These are phyloP conservation scores for Hypoxylon sp. DNA, from an alignment of 2,329 filamentous ascomycete genomes.

Conservation along the genomic window DNA sequence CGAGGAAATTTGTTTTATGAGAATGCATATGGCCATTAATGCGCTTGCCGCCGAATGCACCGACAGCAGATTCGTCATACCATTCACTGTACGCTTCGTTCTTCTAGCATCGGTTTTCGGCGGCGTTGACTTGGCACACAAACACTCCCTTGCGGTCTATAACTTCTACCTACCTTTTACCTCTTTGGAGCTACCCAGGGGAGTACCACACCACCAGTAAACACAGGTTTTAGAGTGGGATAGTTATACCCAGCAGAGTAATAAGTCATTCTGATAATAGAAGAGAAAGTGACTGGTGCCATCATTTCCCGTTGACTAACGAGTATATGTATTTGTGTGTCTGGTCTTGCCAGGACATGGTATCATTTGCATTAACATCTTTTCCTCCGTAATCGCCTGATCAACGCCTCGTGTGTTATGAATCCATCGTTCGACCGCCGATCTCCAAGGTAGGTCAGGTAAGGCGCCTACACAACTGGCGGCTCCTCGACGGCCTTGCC, in stretches of 20 bases:
- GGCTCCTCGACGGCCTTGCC: slow-evolving; percentile 53
- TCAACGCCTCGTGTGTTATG: not conserved
- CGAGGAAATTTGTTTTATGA: too few relatives aligned
- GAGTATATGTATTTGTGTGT: not conserved
- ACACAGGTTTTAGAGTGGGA: not conserved
- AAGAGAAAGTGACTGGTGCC: not conserved
- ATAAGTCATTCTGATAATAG: not conserved
- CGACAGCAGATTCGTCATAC: not conserved
- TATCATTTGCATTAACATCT: slow-evolving; percentile 31
- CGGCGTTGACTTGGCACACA: too few relatives aligned
- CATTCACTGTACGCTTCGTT: not conserved
- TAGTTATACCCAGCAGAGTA: slow-evolving; percentile 24
- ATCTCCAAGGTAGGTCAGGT: too few relatives aligned
- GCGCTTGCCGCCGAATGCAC: not conserved
- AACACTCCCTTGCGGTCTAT: slow-evolving; percentile 33
- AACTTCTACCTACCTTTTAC: too few relatives aligned
- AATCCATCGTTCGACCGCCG: not conserved
- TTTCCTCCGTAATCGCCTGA: slow-evolving; percentile 16
- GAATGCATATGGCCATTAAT: too few relatives aligned
- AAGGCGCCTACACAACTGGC: slow-evolving; percentile 24
- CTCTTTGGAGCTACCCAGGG: too few relatives aligned
- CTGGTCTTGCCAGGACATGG: slow-evolving; percentile 9
- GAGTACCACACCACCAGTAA: too few relatives aligned
- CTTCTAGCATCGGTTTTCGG: not conserved
- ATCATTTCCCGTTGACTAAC: not conserved